A percentile compares a stretch with the other conserved stretches of the same genome.
Conservation (phyloP, 495 filamentous ascomycete species). For the Aspergillus hancockii region DNA sequence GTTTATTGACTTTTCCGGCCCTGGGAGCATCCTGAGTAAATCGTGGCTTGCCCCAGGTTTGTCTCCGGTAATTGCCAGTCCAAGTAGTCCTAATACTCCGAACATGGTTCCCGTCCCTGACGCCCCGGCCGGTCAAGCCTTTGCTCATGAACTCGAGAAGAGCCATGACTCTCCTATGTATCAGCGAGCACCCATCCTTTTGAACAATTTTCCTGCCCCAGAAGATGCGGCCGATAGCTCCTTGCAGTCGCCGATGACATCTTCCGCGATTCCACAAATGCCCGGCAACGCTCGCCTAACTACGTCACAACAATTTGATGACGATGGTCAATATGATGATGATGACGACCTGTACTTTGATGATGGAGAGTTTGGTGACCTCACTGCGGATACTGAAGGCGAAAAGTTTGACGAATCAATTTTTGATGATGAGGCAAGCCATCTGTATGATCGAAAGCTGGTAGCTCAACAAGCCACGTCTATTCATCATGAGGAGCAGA, state of each 20-base stretch:
- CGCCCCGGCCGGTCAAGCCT: background rate
- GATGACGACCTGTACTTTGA: conserved; percentile 87
- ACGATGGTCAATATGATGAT: conserved; percentile 73
- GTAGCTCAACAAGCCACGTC: conserved; percentile 20
- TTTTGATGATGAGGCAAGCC: conserved; percentile 66
- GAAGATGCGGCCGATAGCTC: background rate
- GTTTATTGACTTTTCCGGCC: conserved; percentile 33
- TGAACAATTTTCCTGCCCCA: background rate
- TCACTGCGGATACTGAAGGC: conserved; percentile 49
- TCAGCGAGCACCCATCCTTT: background rate
- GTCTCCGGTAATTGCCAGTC: conserved; percentile 42
- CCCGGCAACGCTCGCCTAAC: conserved; percentile 7
- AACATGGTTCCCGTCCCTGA: background rate
- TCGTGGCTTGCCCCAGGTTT: conserved; percentile 39
- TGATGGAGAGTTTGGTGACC: conserved; percentile 68
- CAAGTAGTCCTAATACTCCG: conserved; percentile 28
- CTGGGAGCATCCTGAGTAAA: conserved; percentile 34
- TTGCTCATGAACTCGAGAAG: background rate
- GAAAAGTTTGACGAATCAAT: conserved; percentile 74
- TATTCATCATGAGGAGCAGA: conserved; percentile 17
- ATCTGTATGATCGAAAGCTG: conserved; percentile 46
- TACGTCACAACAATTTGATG: conserved; percentile 24
- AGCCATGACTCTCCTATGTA: background rate
- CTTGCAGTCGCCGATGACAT: conserved; percentile 1
- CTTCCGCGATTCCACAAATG: background rate